These are phyloP conservation scores for Monascus purpureus DNA, from an alignment of 495 filamentous ascomycete genomes.

Conservation along the genomic window DNA sequence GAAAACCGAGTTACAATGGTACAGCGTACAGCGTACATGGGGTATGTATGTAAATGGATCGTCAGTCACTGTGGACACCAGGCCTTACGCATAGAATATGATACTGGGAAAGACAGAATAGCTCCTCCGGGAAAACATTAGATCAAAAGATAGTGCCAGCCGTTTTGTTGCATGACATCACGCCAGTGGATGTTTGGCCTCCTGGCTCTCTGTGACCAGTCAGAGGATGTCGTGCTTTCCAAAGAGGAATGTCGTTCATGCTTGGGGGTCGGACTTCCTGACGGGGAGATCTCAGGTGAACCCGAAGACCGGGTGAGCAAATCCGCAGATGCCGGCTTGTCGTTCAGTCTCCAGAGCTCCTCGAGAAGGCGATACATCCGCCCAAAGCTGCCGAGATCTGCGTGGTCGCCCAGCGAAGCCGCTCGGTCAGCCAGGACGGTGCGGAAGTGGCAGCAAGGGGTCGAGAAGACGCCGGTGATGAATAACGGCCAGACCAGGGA, in stretches of 20 bases:
- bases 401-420: conserved; percentile 54
- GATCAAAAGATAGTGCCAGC: conserved; percentile 87
- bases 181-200: conserved; percentile 72
- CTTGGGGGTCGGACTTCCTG: conserved; percentile 9
- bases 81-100: no score
- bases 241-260: conserved; percentile 15
- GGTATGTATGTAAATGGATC: no score
- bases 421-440: conserved; percentile 57
- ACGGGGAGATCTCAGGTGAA: background rate
- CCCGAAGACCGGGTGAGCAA: no score
- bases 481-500: conserved; percentile 88
- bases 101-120: no score
- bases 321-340: conserved; percentile 21
- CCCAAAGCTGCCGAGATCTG: conserved; percentile 74
- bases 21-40: no score
- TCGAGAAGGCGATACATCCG: conserved; percentile 63
- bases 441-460: conserved; percentile 57
- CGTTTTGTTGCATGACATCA: conserved; percentile 83
- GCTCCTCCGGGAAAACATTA: no score
- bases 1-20: no score
- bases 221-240: background rate
- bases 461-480: conserved; percentile 64
- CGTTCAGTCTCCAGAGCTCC: conserved; percentile 69
- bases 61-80: no score
- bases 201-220: conserved; percentile 8